Conservation (phyloP, 768 basidiomycete species). For the Podaxis rugospora region DNA sequence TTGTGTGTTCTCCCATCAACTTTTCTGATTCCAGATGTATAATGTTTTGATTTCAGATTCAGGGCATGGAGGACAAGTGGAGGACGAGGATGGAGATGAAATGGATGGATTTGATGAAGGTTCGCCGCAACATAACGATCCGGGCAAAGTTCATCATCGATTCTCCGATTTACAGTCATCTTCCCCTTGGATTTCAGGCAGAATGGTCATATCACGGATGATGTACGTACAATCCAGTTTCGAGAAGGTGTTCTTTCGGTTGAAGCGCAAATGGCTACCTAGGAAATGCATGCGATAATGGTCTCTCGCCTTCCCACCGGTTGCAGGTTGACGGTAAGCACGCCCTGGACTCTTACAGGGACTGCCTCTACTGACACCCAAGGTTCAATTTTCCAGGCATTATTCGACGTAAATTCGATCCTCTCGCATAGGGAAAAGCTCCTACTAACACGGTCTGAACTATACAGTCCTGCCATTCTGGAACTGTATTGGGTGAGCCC, state of each 20-base stretch:
- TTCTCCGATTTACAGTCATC: constrained; percentile 48
- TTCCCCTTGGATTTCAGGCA: constrained; percentile 85
- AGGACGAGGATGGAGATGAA: constrained; percentile 76
- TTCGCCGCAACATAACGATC: constrained; percentile 17
- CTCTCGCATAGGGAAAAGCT: background rate
- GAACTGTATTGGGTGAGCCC: constrained; percentile 43
- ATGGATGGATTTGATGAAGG: constrained; percentile 79
- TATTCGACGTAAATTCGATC: constrained; percentile 42
- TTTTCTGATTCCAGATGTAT: background rate
- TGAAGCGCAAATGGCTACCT: background rate
- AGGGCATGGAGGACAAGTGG: constrained; percentile 92
- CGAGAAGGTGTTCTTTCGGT: background rate
- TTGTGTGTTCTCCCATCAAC: constrained; percentile 33
- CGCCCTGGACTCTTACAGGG: background rate
- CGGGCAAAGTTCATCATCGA: background rate
- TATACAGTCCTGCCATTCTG: constrained; percentile 47
- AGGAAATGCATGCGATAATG: constrained; percentile 50
- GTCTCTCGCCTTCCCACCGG: constrained; percentile 40
- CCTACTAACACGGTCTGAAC: background rate
- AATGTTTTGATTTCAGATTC: constrained; percentile 49
- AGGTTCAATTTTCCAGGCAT: constrained; percentile 26
- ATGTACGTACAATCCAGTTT: constrained; percentile 29
- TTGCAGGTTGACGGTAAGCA: constrained; percentile 48
- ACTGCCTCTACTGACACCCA: background rate
- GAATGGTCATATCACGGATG: constrained; percentile 73